A percentile compares a stretch with the other conserved stretches of the same genome.
Conservation (phyloP, 1,284 basidiomycete species). For the Ceratobasidium sp. region DNA sequence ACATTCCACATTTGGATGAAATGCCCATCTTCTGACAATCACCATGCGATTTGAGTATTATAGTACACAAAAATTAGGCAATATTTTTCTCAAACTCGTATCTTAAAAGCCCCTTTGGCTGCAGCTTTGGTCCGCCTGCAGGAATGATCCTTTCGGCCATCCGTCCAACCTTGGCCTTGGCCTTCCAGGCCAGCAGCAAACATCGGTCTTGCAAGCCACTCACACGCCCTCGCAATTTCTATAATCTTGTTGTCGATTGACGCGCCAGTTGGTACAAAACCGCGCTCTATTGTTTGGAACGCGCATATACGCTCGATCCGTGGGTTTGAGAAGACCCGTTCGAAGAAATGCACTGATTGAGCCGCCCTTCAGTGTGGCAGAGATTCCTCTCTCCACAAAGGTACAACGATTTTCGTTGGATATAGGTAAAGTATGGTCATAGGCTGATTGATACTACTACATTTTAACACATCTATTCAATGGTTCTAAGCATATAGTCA, state of each 20-base stretch:
- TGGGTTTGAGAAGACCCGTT: slow-evolving; percentile 67
- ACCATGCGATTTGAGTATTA: too few species aligned
- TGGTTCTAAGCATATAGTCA: not conserved
- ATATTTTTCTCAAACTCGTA: too few species aligned
- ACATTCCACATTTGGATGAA: too few species aligned
- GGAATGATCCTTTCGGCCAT: slow-evolving; percentile 49
- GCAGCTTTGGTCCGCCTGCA: slow-evolving; percentile 45
- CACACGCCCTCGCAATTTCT: slow-evolving; percentile 86
- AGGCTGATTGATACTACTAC: slow-evolving; percentile 83
- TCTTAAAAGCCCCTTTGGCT: slow-evolving; percentile 36
- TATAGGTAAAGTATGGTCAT: slow-evolving; percentile 83
- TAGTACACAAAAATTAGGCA: too few species aligned
- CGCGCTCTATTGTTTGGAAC: slow-evolving; percentile 63
- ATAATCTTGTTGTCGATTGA: slow-evolving; percentile 85
- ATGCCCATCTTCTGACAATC: too few species aligned
- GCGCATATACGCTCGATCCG: slow-evolving; percentile 62
- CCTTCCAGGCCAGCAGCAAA: slow-evolving; percentile 64
- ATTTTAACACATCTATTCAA: slow-evolving; percentile 68
- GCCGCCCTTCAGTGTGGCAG: slow-evolving; percentile 81
- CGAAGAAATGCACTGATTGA: slow-evolving; percentile 82
- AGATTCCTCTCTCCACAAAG: slow-evolving; percentile 78
- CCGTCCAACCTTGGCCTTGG: too few species aligned
- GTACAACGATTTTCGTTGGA: slow-evolving; percentile 66
- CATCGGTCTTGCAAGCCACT: slow-evolving; percentile 76
- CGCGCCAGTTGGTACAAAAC: slow-evolving; percentile 74